These are phyloP conservation scores for Trametes punicea DNA, from an alignment of 768 basidiomycete species.

Conservation along the genomic window DNA sequence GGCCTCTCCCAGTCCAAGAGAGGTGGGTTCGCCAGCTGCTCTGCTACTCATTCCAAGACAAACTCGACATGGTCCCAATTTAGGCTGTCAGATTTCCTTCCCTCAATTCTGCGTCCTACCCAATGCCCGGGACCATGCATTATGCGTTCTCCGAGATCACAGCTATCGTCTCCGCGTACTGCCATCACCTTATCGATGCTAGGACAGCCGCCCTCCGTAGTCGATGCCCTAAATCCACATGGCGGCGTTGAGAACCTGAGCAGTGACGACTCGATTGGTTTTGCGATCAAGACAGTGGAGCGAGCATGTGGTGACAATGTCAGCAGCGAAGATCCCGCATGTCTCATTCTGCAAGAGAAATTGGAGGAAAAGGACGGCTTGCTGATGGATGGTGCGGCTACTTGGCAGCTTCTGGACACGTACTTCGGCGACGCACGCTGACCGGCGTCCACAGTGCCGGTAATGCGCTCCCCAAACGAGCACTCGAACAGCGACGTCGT, in stretches of 20 bases:
- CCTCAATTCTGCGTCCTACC: constrained; percentile 27
- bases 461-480: constrained; percentile 49
- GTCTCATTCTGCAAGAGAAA: constrained; percentile 51
- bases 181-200: constrained; percentile 30
- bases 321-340: constrained; percentile 15
- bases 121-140: constrained; percentile 5
- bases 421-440: too few species aligned
- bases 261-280: constrained; percentile 13
- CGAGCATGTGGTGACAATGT: constrained; percentile 7
- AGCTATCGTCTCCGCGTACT: constrained; percentile 25
- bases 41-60: too few species aligned
- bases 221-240: constrained; percentile 1
- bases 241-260: constrained; percentile 29
- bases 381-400: constrained; percentile 56
- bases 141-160: constrained; percentile 25
- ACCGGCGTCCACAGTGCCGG: constrained; percentile 44
- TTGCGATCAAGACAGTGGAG: constrained; percentile 9
- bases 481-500: constrained; percentile 35
- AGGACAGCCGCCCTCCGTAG: constrained; percentile 31
- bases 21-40: constrained; percentile 1
- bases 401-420: neutral
- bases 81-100: constrained; percentile 41
- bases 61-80: too few species aligned
- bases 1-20: constrained; percentile 4
- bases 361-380: constrained; percentile 48